These are phyloP conservation scores for Sequoiadendron giganteum DNA, from an alignment of 75 land plant genomes.

Conservation along the genomic window DNA sequence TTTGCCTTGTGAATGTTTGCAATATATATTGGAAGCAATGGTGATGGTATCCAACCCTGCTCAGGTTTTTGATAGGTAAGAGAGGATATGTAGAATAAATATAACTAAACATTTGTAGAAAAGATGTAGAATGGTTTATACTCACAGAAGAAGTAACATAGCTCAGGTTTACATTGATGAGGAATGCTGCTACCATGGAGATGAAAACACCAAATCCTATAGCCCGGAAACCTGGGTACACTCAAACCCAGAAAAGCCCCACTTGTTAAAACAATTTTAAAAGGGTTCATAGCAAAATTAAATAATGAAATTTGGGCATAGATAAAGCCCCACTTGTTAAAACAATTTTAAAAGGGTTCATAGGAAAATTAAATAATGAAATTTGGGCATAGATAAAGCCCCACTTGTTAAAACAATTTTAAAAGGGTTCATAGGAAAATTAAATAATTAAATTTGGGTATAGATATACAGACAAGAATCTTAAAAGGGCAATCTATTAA, in stretches of 20 bases:
- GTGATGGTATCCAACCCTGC: conserved; percentile 43
- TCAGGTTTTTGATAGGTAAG: neutral
- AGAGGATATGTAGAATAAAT: neutral
- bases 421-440: neutral
- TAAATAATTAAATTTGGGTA: neutral
- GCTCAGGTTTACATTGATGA: conserved; percentile 36
- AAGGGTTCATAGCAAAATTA: neutral
- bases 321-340: neutral
- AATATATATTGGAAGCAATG: conserved; percentile 30
- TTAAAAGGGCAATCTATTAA: too few species aligned
- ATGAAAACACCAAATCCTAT: conserved; percentile 20
- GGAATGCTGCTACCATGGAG: conserved; percentile 24
- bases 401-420: neutral
- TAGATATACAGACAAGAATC: too few species aligned
- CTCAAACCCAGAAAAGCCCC: neutral
- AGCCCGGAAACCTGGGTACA: conserved; percentile 37
- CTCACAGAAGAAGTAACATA: conserved; percentile 34
- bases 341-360: neutral
- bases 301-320: neutral
- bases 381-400: too few species aligned
- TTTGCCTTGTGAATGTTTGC: conserved; percentile 31
- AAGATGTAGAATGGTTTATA: neutral
- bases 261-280: neutral
- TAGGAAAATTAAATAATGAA: neutral
- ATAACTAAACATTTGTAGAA: neutral